These are phyloP conservation scores for Eleusine coracana DNA, from an alignment of 176 grass and related monocot species.

Conservation along the genomic window DNA sequence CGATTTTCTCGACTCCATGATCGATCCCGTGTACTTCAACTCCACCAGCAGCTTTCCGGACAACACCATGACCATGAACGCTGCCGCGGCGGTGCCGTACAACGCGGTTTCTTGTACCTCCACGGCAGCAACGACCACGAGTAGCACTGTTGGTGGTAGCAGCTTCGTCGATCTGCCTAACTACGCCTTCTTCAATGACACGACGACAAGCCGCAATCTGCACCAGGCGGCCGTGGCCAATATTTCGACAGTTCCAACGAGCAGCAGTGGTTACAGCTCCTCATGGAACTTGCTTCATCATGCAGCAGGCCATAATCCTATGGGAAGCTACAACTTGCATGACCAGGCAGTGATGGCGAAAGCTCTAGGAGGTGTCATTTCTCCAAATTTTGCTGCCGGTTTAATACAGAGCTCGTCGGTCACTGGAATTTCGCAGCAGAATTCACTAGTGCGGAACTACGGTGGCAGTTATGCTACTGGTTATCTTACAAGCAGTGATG, in stretches of 20 bases:
- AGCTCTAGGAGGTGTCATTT: constrained; percentile 20
- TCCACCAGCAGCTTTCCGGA: neutral
- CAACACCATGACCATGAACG: neutral
- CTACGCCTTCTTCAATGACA: constrained; percentile 30
- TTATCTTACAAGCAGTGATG: neutral
- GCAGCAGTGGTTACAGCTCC: neutral
- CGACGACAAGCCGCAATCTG: neutral
- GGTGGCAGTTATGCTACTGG: neutral
- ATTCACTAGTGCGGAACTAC: neutral
- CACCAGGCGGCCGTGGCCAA: neutral
- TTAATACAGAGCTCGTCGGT: neutral
- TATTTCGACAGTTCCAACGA: constrained; percentile 4
- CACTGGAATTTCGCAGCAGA: neutral
- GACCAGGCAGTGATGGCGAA: constrained; percentile 40
- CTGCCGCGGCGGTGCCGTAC: neutral
- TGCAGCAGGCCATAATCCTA: neutral
- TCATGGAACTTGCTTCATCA: constrained; percentile 29
- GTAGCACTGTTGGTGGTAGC: too few species aligned
- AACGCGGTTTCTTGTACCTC: constrained; percentile 13
- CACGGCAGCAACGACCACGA: neutral
- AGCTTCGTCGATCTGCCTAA: constrained; percentile 17
- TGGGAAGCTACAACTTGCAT: constrained; percentile 37
- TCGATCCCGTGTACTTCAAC: constrained; percentile 41
- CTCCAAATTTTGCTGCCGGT: neutral
- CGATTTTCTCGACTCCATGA: constrained; percentile 37